A percentile compares a stretch with the other conserved stretches of the same genome.
Evolutionary conservation across 2,329 filamentous ascomycete genomes (phyloP).

Genomic region (Aspergillus persii): DNA sequence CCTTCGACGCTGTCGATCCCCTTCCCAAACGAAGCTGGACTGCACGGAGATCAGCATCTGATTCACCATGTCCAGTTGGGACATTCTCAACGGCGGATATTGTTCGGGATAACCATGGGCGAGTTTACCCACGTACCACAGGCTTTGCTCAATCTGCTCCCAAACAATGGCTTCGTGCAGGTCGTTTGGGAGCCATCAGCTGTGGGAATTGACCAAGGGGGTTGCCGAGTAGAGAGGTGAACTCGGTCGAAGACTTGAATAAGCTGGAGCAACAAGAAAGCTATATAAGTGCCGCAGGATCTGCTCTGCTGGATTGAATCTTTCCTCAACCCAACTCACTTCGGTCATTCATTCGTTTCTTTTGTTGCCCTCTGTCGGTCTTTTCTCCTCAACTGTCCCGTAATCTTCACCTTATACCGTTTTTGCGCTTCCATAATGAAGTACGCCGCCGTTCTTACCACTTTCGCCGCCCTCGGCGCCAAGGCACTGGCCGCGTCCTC

Average conservation of each 20-base stretch:
- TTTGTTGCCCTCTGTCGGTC: not conserved
- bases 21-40: not conserved
- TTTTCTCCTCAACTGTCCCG: not conserved
- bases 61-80: not conserved
- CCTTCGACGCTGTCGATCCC: not conserved
- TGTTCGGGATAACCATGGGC: not conserved
- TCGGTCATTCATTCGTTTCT: not conserved
- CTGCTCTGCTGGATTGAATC: not conserved
- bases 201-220: not conserved
- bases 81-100: not conserved
- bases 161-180: not conserved
- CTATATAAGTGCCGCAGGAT: not conserved
- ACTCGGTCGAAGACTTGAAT: too few species aligned
- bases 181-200: not conserved
- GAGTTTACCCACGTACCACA: not conserved
- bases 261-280: not conserved
- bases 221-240: too few species aligned
- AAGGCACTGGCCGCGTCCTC: conserved; percentile 26
- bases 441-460: conserved; percentile 14
- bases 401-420: not conserved
- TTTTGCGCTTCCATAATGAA: conserved; percentile 15
- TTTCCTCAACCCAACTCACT: not conserved
- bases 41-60: not conserved
- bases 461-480: conserved; percentile 13
- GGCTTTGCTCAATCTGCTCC: not conserved